Percentiles rank a stretch among this genome's conserved stretches.
These are phyloP conservation scores for Fusarium anguioides DNA, from an alignment of 2,329 filamentous ascomycete genomes.

Conservation along the genomic window DNA sequence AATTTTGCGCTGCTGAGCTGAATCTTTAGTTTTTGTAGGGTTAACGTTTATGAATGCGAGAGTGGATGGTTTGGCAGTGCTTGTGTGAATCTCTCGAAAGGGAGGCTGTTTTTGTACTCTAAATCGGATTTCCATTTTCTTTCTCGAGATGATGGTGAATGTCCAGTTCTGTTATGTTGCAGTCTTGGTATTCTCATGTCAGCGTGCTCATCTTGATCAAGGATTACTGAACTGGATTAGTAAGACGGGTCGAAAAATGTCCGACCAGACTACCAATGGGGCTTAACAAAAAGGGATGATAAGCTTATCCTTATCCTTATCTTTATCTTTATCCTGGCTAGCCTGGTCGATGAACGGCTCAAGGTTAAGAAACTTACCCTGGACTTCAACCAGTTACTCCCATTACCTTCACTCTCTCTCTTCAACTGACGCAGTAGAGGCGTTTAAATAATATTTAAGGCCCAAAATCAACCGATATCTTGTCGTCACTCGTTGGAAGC, in stretches of 20 bases:
- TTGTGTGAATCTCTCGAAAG: not conserved
- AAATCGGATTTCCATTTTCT: slow-evolving; percentile 12
- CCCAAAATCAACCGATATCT: too few relatives aligned
- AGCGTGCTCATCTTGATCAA: not conserved
- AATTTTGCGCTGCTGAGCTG: slow-evolving; percentile 19
- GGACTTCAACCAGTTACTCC: rapidly evolving
- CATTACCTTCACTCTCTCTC: not conserved
- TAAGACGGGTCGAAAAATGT: not conserved
- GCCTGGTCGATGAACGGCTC: too few relatives aligned
- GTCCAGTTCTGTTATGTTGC: not conserved
- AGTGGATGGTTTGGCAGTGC: not conserved
- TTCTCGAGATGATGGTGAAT: not conserved
- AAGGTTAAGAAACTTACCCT: not conserved
- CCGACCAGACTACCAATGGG: not conserved
- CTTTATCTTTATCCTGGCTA: not conserved
- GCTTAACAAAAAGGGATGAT: not conserved
- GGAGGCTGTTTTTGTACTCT: not conserved
- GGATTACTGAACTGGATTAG: too few relatives aligned
- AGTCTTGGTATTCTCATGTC: too few relatives aligned
- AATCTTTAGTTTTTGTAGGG: slow-evolving; percentile 22
- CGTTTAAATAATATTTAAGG: not conserved
- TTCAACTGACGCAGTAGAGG: not conserved
- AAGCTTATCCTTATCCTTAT: not conserved
- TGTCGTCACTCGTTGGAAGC: too few relatives aligned
- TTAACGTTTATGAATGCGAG: slow-evolving; percentile 33